Percentiles rank a stretch among this genome's conserved stretches.
Conservation (phyloP, 768 basidiomycete genomes). For the Hericium alpestre region DNA sequence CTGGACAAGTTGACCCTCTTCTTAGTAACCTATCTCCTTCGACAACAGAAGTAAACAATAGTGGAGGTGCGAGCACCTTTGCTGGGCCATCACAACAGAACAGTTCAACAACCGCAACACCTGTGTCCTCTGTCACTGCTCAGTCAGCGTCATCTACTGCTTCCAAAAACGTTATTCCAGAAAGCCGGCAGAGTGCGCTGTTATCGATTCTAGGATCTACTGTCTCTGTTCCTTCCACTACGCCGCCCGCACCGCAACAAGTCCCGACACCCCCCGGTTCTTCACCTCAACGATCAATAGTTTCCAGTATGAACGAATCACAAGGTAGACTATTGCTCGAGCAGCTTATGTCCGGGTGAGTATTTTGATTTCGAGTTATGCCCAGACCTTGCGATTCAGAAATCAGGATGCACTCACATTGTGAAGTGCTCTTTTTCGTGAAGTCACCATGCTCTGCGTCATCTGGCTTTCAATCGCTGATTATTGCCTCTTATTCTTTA, state of each 20-base stretch:
- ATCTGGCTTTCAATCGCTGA: not conserved
- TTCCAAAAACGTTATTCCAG: conserved; percentile 33
- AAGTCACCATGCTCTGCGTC: not conserved
- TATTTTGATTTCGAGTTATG: conserved; percentile 8
- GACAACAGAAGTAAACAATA: conserved; percentile 26
- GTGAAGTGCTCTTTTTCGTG: not conserved
- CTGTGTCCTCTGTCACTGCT: conserved; percentile 29
- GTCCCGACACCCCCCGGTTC: conserved; percentile 62
- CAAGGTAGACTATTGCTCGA: conserved; percentile 71
- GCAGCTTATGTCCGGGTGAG: conserved; percentile 75
- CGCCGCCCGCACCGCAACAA: conserved; percentile 39
- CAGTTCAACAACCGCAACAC: conserved; percentile 34
- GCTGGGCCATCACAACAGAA: conserved; percentile 16
- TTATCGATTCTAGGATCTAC: conserved; percentile 53
- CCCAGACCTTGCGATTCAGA: no score
- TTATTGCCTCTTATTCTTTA: not conserved
- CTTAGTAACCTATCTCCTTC: conserved; percentile 43
- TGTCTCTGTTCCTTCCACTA: conserved; percentile 28
- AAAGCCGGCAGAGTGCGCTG: conserved; percentile 61
- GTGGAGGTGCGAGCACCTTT: conserved; percentile 21
- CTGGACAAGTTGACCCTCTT: conserved; percentile 57
- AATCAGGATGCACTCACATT: not conserved
- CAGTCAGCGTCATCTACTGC: conserved; percentile 32
- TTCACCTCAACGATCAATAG: conserved; percentile 38
- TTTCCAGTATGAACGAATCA: conserved; percentile 44